Base-by-base conservation (phyloP, 352 stramenopile species). In the Phytophthora hybrid region DNA sequence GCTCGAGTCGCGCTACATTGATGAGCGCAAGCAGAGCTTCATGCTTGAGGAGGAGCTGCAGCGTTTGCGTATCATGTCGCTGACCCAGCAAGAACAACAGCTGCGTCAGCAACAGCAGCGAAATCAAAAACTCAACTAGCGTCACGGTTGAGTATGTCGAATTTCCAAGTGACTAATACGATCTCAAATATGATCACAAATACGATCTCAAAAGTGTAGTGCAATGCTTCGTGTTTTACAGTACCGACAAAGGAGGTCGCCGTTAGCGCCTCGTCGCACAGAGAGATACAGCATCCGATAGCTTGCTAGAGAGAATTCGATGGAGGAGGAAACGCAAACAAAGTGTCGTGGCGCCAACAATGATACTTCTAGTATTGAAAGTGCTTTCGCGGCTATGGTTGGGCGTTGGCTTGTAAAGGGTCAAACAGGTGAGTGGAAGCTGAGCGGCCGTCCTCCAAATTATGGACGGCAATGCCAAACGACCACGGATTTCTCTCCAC, bases 1-100 rank as follows among this genome's bases (percentile, higher is more conserved):
- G 51, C 77, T 95, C 29, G 86, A 95, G 56, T 69, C 74, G 6
- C 84, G 85, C 53, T 93, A 92, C 74, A 84, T 90, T 23, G 84
- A 92, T 47, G 84, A 94, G 70, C 82, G 83, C 54, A 91, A 92
- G 49, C 73, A 83, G 21, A 81, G 79, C 59, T 83, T 87, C 49
- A 70, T 84, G 7, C 70, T 94, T 10, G 84, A 94, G 60, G 82
- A 94, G 23, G 83, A 94, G 52, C 69, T 92, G 26, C 74, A 90
- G 65, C 81, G 77, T 47, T 73, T 89, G n/a, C 82, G 80, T 47
- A 85, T 83, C 74, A 52, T 87, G 63, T 78, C 80, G 52, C 62
- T 89, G 52, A 81, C 66, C 46, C 75, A 83, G 31, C 78, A 83
- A 63, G 71, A 86, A 14, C 73, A 83, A 56, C 72, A 87, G 52